These are phyloP conservation scores for Ceratonia siliqua DNA, from an alignment of 306 rosid species.

Conservation along the genomic window DNA sequence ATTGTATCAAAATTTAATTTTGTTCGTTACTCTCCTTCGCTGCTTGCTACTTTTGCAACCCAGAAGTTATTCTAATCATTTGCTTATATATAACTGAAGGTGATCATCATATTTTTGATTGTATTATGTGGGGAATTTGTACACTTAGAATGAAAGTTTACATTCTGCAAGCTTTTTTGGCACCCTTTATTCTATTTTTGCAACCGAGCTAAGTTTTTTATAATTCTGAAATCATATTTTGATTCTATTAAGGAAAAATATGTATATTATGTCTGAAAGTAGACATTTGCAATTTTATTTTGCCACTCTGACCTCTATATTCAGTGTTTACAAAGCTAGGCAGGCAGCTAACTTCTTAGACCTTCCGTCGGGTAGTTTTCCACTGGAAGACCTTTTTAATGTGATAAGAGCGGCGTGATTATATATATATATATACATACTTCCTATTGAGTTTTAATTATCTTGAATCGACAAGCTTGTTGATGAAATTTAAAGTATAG, in stretches of 20 bases:
- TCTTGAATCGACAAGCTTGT: neutral
- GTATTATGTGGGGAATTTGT: neutral
- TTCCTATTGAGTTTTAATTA: neutral
- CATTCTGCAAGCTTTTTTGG: too few relatives aligned
- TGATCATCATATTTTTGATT: neutral
- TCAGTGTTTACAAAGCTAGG: too few relatives aligned
- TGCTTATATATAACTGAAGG: neutral
- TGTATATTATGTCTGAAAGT: too few relatives aligned
- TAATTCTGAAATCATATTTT: neutral
- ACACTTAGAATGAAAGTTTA: neutral
- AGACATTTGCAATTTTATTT: too few relatives aligned
- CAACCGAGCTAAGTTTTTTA: neutral
- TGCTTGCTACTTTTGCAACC: neutral
- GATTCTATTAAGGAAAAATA: too few relatives aligned
- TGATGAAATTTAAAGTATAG: neutral
- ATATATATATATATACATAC: too few relatives aligned
- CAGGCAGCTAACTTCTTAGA: too few relatives aligned
- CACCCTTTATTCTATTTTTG: neutral
- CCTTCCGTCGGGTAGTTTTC: too few relatives aligned
- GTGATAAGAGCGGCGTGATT: too few relatives aligned
- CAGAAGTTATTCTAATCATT: neutral
- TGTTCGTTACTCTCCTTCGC: neutral
- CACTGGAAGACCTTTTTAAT: too few relatives aligned
- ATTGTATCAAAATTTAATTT: neutral
- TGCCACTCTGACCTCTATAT: too few relatives aligned